phyloP scores from a whole-genome alignment of 2,329 filamentous ascomycete genomes.

The Pleurostoma richardsiae region DNA sequence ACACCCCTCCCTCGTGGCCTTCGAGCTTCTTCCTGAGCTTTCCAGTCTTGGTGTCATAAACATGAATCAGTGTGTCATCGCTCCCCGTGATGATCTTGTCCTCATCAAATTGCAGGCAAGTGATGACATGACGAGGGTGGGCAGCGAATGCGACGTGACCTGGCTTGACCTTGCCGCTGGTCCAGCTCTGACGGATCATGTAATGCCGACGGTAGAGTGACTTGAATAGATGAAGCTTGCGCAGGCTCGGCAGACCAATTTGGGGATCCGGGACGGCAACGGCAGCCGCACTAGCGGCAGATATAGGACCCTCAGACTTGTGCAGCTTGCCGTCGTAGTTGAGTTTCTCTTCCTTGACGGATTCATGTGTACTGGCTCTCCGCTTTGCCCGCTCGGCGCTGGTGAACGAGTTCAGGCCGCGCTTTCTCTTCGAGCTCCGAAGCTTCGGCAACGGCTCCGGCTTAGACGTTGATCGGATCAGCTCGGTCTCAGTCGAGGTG shows the following conservation, averaged over 20 bases:
- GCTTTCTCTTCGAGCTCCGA: constrained; percentile 52
- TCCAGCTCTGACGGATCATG: constrained; percentile 90
- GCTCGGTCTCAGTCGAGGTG: constrained; percentile 48
- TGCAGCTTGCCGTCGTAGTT: constrained; percentile 38
- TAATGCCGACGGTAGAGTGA: constrained; percentile 91
- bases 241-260: constrained; percentile 71
- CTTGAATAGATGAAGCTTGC: constrained; percentile 89
- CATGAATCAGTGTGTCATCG: constrained; percentile 95
- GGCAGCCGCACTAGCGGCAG: constrained; percentile 80
- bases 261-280: constrained; percentile 76
- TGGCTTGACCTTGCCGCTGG: constrained; percentile 76
- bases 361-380: constrained; percentile 43
- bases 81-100: constrained; percentile 98
- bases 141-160: constrained; percentile 94
- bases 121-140: constrained; percentile 93
- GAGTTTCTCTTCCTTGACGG: constrained; percentile 34
- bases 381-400: constrained; percentile 48
- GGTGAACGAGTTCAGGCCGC: constrained; percentile 37
- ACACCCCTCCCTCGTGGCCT: constrained; percentile 94
- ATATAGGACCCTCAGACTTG: constrained; percentile 76
- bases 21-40: constrained; percentile 76
- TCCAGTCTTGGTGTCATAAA: constrained; percentile 95
- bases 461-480: constrained; percentile 32
- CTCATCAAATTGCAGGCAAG: constrained; percentile 93
- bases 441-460: constrained; percentile 35